Evolutionary conservation across 2,329 filamentous ascomycete species (phyloP).

Genomic region (Keithomyces neogunnii): DNA sequence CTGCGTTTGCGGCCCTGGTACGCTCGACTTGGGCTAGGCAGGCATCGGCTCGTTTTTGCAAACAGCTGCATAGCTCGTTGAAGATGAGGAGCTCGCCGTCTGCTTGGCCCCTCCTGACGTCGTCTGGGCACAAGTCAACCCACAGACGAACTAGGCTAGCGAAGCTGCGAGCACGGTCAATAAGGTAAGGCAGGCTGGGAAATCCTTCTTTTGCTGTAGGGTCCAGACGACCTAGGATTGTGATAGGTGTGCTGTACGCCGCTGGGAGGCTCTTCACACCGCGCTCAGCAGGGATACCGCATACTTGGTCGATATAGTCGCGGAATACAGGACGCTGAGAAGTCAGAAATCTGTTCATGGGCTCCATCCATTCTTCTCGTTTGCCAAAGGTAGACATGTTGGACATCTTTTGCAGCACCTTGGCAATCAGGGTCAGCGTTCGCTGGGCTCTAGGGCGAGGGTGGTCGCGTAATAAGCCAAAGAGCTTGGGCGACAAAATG

Average conservation of each 20-base stretch:
- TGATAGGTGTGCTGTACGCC: constrained; percentile 85
- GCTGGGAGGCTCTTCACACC: constrained; percentile 58
- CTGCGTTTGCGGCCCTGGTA: constrained; percentile 29
- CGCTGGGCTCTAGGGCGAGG: constrained; percentile 75
- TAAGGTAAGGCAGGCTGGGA: constrained; percentile 83
- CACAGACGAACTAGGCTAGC: constrained; percentile 76
- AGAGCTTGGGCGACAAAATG: constrained; percentile 91
- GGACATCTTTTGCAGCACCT: constrained; percentile 81
- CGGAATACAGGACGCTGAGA: constrained; percentile 74
- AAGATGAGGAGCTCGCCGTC: constrained; percentile 48
- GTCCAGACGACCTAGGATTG: constrained; percentile 76
- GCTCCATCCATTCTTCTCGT: constrained; percentile 98
- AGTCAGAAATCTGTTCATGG: constrained; percentile 84
- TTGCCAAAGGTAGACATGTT: constrained; percentile 88
- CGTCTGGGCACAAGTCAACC: constrained; percentile 48
- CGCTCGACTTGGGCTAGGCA: constrained; percentile 43
- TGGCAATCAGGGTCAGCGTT: constrained; percentile 85
- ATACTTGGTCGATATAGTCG: constrained; percentile 78
- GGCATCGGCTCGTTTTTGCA: constrained; percentile 43
- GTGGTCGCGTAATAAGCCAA: constrained; percentile 75
- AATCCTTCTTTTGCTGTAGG: constrained; percentile 82
- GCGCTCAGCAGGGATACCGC: constrained; percentile 68
- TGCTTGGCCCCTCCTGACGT: constrained; percentile 22
- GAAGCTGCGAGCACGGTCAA: constrained; percentile 80
- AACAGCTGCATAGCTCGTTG: constrained; percentile 38